Conservation (phyloP, 73 alveolate genomes). For the Urostyla sp. region DNA sequence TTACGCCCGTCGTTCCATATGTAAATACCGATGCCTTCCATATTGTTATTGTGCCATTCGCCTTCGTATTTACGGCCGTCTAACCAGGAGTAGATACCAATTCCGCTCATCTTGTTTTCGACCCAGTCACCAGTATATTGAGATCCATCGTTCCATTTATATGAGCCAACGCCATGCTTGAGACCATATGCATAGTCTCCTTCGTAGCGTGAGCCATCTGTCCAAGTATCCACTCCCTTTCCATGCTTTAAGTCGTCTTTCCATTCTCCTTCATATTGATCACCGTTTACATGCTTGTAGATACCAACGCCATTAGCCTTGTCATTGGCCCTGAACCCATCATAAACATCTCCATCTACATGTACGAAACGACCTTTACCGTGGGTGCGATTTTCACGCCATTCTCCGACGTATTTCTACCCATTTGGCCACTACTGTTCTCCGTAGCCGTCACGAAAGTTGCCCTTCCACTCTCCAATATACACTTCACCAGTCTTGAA, state of each 20-base stretch:
- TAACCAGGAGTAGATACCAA: conserved; percentile 71
- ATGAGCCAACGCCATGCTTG: conserved; percentile 77
- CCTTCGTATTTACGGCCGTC: conserved; percentile 72
- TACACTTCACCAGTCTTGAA: conserved; percentile 85
- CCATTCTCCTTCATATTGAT: conserved; percentile 61
- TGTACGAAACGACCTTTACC: conserved; percentile 88
- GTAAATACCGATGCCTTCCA: conserved; percentile 66
- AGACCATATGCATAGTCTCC: conserved; percentile 70
- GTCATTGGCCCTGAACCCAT: conserved; percentile 84
- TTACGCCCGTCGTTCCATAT: conserved; percentile 66
- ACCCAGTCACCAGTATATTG: conserved; percentile 76
- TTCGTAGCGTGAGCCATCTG: conserved; percentile 51
- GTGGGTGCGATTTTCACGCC: conserved; percentile 73
- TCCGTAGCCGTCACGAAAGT: conserved; percentile 89
- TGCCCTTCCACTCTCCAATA: conserved; percentile 92
- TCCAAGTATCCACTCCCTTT: conserved; percentile 62
- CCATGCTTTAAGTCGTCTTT: conserved; percentile 61
- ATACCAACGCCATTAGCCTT: conserved; percentile 76
- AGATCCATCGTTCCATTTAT: conserved; percentile 71
- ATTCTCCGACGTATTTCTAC: conserved; percentile 76
- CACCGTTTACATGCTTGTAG: conserved; percentile 51
- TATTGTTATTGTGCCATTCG: conserved; percentile 61
- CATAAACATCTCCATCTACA: conserved; percentile 82
- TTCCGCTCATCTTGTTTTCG: conserved; percentile 72
- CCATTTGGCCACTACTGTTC: conserved; percentile 89